These are phyloP conservation scores for Fraxinus sp. DNA, from an alignment of 305 asterid genomes.

Conservation along the genomic window DNA sequence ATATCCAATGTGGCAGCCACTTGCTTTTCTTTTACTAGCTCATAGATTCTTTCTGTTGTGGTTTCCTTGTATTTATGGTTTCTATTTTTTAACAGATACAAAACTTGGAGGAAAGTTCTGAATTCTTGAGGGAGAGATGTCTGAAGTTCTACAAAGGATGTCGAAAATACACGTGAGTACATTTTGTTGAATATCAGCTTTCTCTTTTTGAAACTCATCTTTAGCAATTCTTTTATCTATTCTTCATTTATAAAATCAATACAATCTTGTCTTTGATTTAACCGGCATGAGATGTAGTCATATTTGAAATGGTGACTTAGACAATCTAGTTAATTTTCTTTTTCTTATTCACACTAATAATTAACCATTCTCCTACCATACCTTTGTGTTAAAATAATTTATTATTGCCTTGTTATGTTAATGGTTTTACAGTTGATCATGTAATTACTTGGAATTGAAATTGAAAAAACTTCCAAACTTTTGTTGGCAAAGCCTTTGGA, in stretches of 20 bases:
- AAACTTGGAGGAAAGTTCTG: constrained; percentile 91
- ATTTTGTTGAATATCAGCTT: constrained; percentile 21
- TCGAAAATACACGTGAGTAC: constrained; percentile 93
- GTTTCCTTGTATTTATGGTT: neutral
- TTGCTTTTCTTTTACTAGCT: constrained; percentile 8
- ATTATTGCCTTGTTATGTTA: neutral
- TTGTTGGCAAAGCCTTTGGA: neutral
- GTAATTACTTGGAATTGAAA: neutral
- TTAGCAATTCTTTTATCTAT: neutral
- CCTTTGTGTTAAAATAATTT: neutral
- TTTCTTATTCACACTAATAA: neutral
- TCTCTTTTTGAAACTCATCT: neutral
- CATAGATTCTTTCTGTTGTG: neutral
- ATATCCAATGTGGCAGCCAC: neutral
- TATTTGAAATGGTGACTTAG: neutral
- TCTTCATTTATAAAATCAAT: neutral
- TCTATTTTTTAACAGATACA: constrained; percentile 58
- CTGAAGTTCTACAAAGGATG: constrained; percentile 96
- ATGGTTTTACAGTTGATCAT: neutral
- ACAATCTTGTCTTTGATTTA: neutral
- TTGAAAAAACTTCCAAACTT: neutral
- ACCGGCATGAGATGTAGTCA: neutral
- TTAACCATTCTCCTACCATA: neutral
- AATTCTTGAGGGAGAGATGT: constrained; percentile 87
- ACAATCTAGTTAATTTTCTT: neutral